Base-by-base conservation (phyloP, 768 basidiomycete species). In the Paxillus ammoniavirescens region DNA sequence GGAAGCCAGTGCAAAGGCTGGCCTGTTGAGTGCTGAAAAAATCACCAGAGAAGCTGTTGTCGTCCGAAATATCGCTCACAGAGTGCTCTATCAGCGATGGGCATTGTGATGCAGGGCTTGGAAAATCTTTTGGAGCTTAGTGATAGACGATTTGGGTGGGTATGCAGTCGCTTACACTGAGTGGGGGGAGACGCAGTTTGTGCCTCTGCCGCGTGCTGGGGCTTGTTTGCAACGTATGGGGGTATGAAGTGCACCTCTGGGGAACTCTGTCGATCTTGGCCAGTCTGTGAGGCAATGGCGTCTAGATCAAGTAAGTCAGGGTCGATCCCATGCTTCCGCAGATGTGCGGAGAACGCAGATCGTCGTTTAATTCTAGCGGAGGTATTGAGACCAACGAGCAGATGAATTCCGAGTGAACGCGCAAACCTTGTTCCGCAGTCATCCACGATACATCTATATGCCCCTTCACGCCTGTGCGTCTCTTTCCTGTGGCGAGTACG, bases 401-500 rank as follows among this genome's bases (percentile, higher is more conserved):
- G 53, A 41, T 3, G 13, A 17, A 14, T 41, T 8, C 21, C 10
- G 12, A 41, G 43, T 12, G 13, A 18, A 10, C 3, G 26, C 46
- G 60, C 69, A 47, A 57, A 82, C 82, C 67, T 76, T 47, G 80
- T 80, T 42, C 62, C 69, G 57, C 85, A 86, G n/a, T 65, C 64
- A 21, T 54, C 44, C 35, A 71, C 55, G 21, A 75, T 73, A 61
- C 85, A 88, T 41, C 61, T 63, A 57, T 77, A 82, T 26, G 70
- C 71, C 26, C 74, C 73, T 23, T 71, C 54, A 2, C 65, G 65
- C 15, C 64, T 58, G 61, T 89, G 87, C 2, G 73, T 78, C 66
- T 88, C 86, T 61, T 78, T 81, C 51, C 76, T 73, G 60, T 89
- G 87, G 8, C 87, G 82, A 30, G 80, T 72, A 57, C 83, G 73